Conservation (phyloP, 2,329 filamentous ascomycete genomes). For the Diaporthe citriasiana region DNA sequence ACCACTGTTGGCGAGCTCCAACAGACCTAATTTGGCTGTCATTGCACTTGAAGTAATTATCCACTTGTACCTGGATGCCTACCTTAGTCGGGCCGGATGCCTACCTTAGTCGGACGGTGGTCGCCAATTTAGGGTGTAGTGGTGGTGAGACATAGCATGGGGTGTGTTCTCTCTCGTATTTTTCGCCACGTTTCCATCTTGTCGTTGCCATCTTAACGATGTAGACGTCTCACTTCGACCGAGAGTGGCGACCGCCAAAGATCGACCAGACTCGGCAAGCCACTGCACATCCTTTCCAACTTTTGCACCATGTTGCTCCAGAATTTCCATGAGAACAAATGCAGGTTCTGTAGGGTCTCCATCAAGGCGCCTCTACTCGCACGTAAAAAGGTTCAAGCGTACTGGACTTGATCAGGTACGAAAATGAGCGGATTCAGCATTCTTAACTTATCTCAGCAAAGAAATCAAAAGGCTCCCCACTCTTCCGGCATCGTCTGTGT, state of each 20-base stretch:
- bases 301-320: neutral
- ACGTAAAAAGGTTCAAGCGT: no score
- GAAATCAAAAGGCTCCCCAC: neutral
- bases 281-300: neutral
- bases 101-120: neutral
- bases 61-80: neutral
- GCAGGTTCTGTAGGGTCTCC: no score
- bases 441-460: neutral
- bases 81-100: neutral
- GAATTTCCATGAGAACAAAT: no score
- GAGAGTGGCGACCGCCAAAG: no score
- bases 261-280: neutral
- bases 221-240: neutral
- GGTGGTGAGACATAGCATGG: slow-evolving; percentile 12
- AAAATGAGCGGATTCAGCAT: neutral
- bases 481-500: neutral
- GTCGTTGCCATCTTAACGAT: neutral
- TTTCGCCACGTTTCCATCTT: neutral
- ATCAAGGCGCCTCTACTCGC: no score
- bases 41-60: neutral
- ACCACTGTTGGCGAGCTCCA: neutral
- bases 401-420: no score
- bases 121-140: neutral
- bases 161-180: neutral
- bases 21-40: neutral